Conservation (phyloP, 2,329 filamentous ascomycete species). For the Aspergillus luchuensis region DNA sequence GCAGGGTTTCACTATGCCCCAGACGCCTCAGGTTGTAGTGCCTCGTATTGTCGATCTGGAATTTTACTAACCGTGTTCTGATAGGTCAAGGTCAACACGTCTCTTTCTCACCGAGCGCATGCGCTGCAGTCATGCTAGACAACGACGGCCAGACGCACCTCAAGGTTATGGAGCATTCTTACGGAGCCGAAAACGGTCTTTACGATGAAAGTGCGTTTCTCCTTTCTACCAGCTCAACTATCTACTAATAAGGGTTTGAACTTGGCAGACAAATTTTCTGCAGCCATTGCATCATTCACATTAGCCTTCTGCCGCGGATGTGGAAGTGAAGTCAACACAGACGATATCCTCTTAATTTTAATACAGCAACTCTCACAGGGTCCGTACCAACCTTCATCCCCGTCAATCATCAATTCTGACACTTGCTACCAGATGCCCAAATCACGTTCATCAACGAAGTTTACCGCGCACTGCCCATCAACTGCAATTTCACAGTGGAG, state of each 20-base stretch:
- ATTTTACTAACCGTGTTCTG: slow-evolving; percentile 15
- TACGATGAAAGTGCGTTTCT: slow-evolving; percentile 41
- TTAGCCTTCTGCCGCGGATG: slow-evolving; percentile 54
- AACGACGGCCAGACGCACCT: slow-evolving; percentile 43
- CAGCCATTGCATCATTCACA: slow-evolving; percentile 64
- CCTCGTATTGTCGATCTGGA: neutral
- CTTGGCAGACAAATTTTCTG: slow-evolving; percentile 44
- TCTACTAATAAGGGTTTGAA: neutral
- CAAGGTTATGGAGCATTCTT: slow-evolving; percentile 43
- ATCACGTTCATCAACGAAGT: slow-evolving; percentile 67
- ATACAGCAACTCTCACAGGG: slow-evolving; percentile 53
- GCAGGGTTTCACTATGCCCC: slow-evolving; percentile 73
- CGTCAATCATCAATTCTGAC: slow-evolving; percentile 32
- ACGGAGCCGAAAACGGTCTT: slow-evolving; percentile 38
- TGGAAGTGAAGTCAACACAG: slow-evolving; percentile 56
- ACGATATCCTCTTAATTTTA: slow-evolving; percentile 70
- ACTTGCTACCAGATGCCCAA: slow-evolving; percentile 54
- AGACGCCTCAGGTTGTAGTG: slow-evolving; percentile 60
- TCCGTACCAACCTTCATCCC: slow-evolving; percentile 39
- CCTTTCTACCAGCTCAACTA: neutral
- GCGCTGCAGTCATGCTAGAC: slow-evolving; percentile 42
- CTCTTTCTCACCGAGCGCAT: slow-evolving; percentile 49
- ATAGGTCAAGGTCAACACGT: slow-evolving; percentile 42
- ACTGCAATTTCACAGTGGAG: slow-evolving; percentile 81
- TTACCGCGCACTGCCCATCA: slow-evolving; percentile 68